phyloP scores from a whole-genome alignment of 331 rosid genomes.

The Quercus tomentella region DNA sequence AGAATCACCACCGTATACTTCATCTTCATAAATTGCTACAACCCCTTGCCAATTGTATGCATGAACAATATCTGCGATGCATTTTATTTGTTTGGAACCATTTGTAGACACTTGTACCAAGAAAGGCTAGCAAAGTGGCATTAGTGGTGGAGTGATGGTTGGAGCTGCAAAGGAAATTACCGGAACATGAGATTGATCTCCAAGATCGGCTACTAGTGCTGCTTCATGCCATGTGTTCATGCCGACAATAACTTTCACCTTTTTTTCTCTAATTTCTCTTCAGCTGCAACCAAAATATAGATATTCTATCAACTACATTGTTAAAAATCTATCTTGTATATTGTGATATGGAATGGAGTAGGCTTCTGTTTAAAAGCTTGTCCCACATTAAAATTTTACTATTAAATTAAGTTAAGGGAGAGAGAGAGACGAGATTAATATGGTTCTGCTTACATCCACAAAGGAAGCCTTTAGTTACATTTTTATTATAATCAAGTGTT shows the following conservation, averaged over 20 bases:
- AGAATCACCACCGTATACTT: slow-evolving; percentile 36
- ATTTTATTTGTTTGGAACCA: slow-evolving; percentile 27
- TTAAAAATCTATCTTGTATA: too few species aligned
- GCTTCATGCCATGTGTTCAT: slow-evolving; percentile 60
- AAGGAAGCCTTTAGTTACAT: too few species aligned
- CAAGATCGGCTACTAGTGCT: slow-evolving; percentile 37
- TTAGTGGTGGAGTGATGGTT: slow-evolving; percentile 33
- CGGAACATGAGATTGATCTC: slow-evolving; percentile 35
- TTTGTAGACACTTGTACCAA: slow-evolving; percentile 39
- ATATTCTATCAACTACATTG: too few species aligned
- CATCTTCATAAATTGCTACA: slow-evolving; percentile 55
- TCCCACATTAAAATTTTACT: too few species aligned
- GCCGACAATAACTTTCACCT: slow-evolving; percentile 49
- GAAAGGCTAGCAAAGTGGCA: slow-evolving; percentile 45
- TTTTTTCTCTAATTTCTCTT: slow-evolving; percentile 31
- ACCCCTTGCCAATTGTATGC: slow-evolving; percentile 51
- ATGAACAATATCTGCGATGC: slow-evolving; percentile 47
- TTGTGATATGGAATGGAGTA: too few species aligned
- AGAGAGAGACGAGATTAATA: too few species aligned
- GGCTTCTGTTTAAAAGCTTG: too few species aligned
- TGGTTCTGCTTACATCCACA: too few species aligned
- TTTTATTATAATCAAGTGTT: too few species aligned
- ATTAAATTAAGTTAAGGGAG: too few species aligned
- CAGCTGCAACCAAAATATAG: slow-evolving; percentile 37
- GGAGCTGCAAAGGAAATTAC: slow-evolving; percentile 52